Evolutionary conservation across 179 eudicot species (phyloP).

Genomic region (Beta macrorhiza): DNA sequence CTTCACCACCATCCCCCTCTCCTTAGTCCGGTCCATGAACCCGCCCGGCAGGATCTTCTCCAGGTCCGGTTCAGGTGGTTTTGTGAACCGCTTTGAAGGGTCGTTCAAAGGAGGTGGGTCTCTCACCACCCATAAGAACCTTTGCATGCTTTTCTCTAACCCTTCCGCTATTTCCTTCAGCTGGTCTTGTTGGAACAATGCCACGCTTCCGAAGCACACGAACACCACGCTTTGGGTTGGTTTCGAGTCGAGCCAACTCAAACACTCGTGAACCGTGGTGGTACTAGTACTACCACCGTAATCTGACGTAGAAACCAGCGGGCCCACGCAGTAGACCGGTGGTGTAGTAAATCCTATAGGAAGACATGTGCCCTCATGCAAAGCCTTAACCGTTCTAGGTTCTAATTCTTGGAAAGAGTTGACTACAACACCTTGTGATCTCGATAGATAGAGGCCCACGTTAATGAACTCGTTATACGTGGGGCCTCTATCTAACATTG

Average conservation of each 20-base stretch:
- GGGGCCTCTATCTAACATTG: slow-evolving; percentile 27
- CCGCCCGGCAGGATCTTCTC: slow-evolving; percentile 45
- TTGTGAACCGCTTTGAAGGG: slow-evolving; percentile 14
- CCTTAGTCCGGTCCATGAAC: slow-evolving; percentile 47
- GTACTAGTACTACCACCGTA: neutral
- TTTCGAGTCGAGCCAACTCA: slow-evolving; percentile 53
- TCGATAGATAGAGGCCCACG: slow-evolving; percentile 2
- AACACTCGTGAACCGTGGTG: slow-evolving; percentile 29
- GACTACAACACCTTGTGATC: slow-evolving; percentile 37
- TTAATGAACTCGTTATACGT: slow-evolving; percentile 34
- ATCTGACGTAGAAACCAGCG: neutral
- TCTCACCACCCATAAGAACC: slow-evolving; percentile 63
- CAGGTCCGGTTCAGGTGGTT: slow-evolving; percentile 42
- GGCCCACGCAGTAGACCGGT: slow-evolving; percentile 42
- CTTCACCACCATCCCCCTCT: slow-evolving; percentile 47
- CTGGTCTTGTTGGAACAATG: slow-evolving; percentile 38
- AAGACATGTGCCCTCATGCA: slow-evolving; percentile 32
- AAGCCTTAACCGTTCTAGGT: slow-evolving; percentile 28
- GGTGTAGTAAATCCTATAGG: slow-evolving; percentile 34
- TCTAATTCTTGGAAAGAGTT: slow-evolving; percentile 52
- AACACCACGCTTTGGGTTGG: slow-evolving; percentile 51
- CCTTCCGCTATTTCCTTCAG: slow-evolving; percentile 52
- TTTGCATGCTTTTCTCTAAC: slow-evolving; percentile 49
- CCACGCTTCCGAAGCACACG: slow-evolving; percentile 55
- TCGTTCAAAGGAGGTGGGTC: slow-evolving; percentile 39